phyloP scores from a whole-genome alignment of 192 early-diverging fungal species.

The Ambispora gerdemannii region DNA sequence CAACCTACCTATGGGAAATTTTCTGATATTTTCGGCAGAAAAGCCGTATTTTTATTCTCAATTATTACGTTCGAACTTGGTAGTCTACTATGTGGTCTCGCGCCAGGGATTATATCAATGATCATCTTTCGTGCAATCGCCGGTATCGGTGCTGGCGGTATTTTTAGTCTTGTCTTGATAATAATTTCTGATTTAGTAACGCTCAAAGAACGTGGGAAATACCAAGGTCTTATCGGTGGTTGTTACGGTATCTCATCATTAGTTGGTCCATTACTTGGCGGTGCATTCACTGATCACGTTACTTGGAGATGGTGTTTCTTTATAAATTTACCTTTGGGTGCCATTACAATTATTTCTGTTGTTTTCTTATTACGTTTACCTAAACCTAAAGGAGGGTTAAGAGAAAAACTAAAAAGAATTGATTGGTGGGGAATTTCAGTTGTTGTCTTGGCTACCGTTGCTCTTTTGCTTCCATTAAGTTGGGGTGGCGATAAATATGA shows the following conservation, averaged over 20 bases:
- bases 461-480: constrained; percentile 67
- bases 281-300: constrained; percentile 61
- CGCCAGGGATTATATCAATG: constrained; percentile 31
- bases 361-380: constrained; percentile 58
- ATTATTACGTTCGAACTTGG: constrained; percentile 64
- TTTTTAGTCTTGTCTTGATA: constrained; percentile 61
- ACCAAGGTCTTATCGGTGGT: constrained; percentile 57
- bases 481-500: constrained; percentile 67
- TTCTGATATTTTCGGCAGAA: constrained; percentile 79
- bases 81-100: constrained; percentile 60
- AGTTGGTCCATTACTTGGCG: constrained; percentile 66
- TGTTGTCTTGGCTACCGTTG: constrained; percentile 50
- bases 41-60: constrained; percentile 57
- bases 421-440: constrained; percentile 64
- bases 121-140: constrained; percentile 61
- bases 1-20: constrained; percentile 62
- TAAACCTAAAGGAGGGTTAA: constrained; percentile 38
- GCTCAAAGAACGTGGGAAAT: constrained; percentile 62
- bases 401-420: constrained; percentile 56
- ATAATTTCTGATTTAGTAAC: constrained; percentile 71
- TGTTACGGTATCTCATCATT: constrained; percentile 62
- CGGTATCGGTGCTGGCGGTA: constrained; percentile 64
- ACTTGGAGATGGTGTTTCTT: constrained; percentile 65
- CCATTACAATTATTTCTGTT: constrained; percentile 41
- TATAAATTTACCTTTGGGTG: constrained; percentile 58